Evolutionary conservation across 495 filamentous ascomycete species (phyloP).

Genomic region (Ramalina intermedia): DNA sequence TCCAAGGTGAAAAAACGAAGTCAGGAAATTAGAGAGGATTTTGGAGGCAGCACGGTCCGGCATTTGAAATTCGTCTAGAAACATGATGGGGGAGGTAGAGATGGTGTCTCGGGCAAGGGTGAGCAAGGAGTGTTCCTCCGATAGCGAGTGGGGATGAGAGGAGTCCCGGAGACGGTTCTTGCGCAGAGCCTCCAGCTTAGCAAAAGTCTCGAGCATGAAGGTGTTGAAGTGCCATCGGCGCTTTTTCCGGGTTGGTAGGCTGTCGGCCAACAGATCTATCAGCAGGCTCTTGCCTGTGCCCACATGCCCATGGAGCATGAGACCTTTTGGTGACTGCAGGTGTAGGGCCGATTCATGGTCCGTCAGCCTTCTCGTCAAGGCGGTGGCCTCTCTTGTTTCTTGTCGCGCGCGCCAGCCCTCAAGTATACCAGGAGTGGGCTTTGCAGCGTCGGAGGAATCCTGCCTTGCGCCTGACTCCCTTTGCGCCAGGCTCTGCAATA

Average conservation of each 20-base stretch:
- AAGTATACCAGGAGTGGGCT: slow-evolving; percentile 2
- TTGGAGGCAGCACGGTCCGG: slow-evolving; percentile 55
- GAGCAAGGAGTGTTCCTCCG: slow-evolving; percentile 46
- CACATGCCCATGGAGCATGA: slow-evolving; percentile 57
- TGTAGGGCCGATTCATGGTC: slow-evolving; percentile 47
- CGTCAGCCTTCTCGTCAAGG: slow-evolving; percentile 43
- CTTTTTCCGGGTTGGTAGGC: slow-evolving; percentile 50
- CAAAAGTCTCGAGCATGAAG: slow-evolving; percentile 57
- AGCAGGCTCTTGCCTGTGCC: slow-evolving; percentile 61
- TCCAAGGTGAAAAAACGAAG: slow-evolving; percentile 58
- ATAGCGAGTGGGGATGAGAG: slow-evolving; percentile 3
- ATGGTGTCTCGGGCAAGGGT: slow-evolving; percentile 54
- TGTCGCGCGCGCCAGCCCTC: slow-evolving; percentile 20
- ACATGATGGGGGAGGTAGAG: slow-evolving; percentile 51
- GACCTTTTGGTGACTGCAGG: slow-evolving; percentile 45
- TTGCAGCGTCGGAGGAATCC: neutral
- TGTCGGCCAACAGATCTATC: slow-evolving; percentile 52
- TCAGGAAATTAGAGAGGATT: slow-evolving; percentile 54
- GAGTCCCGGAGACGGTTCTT: slow-evolving; percentile 19
- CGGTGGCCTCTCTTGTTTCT: slow-evolving; percentile 33
- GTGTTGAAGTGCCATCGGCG: slow-evolving; percentile 61
- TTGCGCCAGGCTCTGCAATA: slow-evolving; percentile 20
- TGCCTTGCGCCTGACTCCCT: neutral
- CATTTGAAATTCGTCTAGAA: slow-evolving; percentile 62
- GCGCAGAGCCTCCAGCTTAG: slow-evolving; percentile 44